Conservation (phyloP, 1,284 basidiomycete genomes). For the Bjerkandera adusta region DNA sequence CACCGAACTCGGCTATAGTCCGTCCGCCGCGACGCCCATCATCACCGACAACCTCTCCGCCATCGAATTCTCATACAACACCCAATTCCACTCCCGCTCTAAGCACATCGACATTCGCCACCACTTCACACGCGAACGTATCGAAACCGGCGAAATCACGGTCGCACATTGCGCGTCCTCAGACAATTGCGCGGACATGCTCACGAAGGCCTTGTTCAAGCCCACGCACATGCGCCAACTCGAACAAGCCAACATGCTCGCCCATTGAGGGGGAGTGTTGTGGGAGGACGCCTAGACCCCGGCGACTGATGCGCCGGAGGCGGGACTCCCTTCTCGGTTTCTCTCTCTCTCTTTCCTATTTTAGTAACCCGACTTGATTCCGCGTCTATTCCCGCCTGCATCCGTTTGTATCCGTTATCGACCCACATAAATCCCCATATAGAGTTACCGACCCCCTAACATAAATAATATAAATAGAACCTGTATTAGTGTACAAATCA, state of each 20-base stretch:
- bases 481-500: no score
- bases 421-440: no score
- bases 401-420: no score
- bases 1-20: constrained; percentile 18
- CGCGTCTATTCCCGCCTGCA: no score
- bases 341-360: no score
- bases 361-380: no score
- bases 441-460: no score
- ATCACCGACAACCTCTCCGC: neutral
- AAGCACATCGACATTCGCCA: constrained; percentile 39
- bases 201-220: constrained; percentile 36
- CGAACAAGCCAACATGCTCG: neutral
- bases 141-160: constrained; percentile 21
- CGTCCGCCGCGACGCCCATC: constrained; percentile 7
- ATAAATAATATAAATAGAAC: no score
- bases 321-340: no score
- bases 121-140: constrained; percentile 34
- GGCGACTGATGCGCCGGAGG: no score
- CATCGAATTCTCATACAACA: constrained; percentile 28
- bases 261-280: constrained; percentile 13
- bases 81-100: constrained; percentile 28
- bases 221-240: neutral
- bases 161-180: constrained; percentile 28
- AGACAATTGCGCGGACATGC: constrained; percentile 37
- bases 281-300: no score